Conservation (phyloP, 2,329 filamentous ascomycete species). For the Phialemoniopsis sp. region DNA sequence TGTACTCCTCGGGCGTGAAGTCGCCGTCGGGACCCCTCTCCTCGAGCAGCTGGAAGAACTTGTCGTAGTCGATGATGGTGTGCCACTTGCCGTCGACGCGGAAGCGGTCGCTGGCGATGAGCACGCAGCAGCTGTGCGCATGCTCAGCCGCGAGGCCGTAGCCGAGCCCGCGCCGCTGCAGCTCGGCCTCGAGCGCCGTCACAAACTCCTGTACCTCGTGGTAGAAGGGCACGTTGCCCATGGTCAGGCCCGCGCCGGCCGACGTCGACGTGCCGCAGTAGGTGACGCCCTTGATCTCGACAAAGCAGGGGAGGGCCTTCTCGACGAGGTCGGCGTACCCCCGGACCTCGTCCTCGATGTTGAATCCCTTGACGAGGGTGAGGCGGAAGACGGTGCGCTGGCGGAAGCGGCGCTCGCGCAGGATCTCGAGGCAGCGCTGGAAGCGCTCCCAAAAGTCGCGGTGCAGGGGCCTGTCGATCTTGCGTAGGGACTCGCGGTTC, state of each 20-base stretch:
- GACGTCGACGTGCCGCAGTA: slow-evolving; percentile 91
- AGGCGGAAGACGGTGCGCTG: slow-evolving; percentile 93
- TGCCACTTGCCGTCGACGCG: slow-evolving; percentile 76
- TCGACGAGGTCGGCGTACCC: slow-evolving; percentile 90
- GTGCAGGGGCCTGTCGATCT: slow-evolving; percentile 88
- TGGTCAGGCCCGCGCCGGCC: slow-evolving; percentile 81
- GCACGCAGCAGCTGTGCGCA: slow-evolving; percentile 87
- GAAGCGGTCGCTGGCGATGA: slow-evolving; percentile 82
- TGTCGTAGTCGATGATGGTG: slow-evolving; percentile 84
- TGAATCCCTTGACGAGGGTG: slow-evolving; percentile 96
- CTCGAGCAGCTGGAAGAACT: slow-evolving; percentile 82
- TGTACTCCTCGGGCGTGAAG: slow-evolving; percentile 88
- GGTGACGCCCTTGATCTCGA: slow-evolving; percentile 95
- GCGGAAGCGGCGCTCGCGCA: slow-evolving; percentile 75
- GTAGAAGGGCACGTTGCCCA: slow-evolving; percentile 97
- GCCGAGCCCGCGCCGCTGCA: slow-evolving; percentile 64
- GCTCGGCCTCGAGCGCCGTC: slow-evolving; percentile 63
- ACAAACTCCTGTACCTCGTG: slow-evolving; percentile 85
- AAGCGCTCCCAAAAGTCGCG: slow-evolving; percentile 98
- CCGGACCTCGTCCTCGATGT: slow-evolving; percentile 86
- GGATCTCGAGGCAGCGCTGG: slow-evolving; percentile 82
- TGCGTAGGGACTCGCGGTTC: slow-evolving; percentile 80
- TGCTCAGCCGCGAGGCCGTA: slow-evolving; percentile 96
- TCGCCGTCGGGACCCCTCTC: slow-evolving; percentile 59
- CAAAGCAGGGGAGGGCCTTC: slow-evolving; percentile 81